Evolutionary conservation across 2,329 filamentous ascomycete species (phyloP).

Genomic region (Colletotrichum tropicale): DNA sequence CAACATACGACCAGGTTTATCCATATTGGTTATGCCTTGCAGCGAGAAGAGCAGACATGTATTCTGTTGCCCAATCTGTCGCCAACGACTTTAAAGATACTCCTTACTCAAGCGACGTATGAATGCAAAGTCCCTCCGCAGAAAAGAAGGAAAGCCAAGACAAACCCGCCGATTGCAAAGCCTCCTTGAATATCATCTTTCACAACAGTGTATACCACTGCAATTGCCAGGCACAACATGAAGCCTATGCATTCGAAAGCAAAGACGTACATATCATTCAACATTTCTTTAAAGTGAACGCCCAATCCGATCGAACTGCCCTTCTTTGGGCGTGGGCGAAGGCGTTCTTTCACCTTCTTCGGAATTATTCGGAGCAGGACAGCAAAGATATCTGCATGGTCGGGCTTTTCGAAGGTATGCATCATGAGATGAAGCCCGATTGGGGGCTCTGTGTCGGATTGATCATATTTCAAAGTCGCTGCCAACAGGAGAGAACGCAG

Average conservation of each 20-base stretch:
- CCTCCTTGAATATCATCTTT: not conserved
- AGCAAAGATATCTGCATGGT: not conserved
- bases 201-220: not conserved
- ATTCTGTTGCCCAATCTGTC: rapidly evolving
- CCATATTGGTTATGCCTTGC: not conserved
- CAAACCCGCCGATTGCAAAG: not conserved
- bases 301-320: not conserved
- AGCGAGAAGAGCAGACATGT: not conserved
- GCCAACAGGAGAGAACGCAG: not conserved
- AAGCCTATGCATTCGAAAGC: not conserved
- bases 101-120: not conserved
- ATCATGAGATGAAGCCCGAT: not conserved
- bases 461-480: not conserved
- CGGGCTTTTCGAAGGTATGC: not conserved
- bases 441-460: not conserved
- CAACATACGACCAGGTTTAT: rapidly evolving
- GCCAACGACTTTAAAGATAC: not conserved
- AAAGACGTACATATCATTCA: slow-evolving; percentile 5
- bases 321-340: not conserved
- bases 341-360: not conserved
- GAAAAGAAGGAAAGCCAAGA: not conserved
- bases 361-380: not conserved
- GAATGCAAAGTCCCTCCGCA: not conserved
- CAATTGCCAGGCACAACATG: not conserved
- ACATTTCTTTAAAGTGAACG: not conserved